Evolutionary conservation across 2,329 filamentous ascomycete genomes (phyloP), one percentile per base, ranked within the genome.

Genomic region (Penicillium freii): DNA sequence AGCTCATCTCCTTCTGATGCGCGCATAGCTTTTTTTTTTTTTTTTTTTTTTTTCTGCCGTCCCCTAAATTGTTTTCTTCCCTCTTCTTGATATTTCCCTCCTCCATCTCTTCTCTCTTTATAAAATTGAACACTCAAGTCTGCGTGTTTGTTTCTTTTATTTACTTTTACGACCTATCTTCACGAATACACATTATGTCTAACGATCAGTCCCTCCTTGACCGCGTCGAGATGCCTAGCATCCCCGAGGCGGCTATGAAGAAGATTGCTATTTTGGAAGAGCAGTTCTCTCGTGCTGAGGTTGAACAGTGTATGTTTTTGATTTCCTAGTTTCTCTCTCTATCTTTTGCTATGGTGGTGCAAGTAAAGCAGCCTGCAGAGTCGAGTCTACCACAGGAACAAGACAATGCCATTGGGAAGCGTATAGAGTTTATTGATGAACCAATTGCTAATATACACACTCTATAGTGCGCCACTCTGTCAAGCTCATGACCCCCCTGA

Each of bases 221-320:
- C 57, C 70, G 71, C 57, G 61, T 74, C 57, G 70, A 70, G 60
- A 34, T 69, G 33, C 72, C 73, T 39, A 51, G 57, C 47, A 66
- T 76, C 54, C 71, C 74, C 29, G 68, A 68, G 57, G 88, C 91
- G 75, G 67, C 68, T 15, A 60, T 62, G 54, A 68, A 62, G 58
- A 85, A 93, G 73, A 86, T 97, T 63, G 84, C 86, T 57, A 83
- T 88, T 56, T 81, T 97, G 62, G 91, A 96, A 80, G 83, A 86
- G 66, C 88, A 95, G 62, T 96, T 96, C 69, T 87, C 92, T 59
- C 85, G 92, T 68, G 86, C 87, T 36, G 92, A 97, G 77, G 82
- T 87, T 36, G 88, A 96, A 73, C 87, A 94, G 69, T 82, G 92
- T 96, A 81, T 73, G 88, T 83, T 53, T 38, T 4, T 27, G 31